These are phyloP conservation scores for Halophytophthora batemanensis DNA, from an alignment of 352 stramenopile species.

Conservation along the genomic window DNA sequence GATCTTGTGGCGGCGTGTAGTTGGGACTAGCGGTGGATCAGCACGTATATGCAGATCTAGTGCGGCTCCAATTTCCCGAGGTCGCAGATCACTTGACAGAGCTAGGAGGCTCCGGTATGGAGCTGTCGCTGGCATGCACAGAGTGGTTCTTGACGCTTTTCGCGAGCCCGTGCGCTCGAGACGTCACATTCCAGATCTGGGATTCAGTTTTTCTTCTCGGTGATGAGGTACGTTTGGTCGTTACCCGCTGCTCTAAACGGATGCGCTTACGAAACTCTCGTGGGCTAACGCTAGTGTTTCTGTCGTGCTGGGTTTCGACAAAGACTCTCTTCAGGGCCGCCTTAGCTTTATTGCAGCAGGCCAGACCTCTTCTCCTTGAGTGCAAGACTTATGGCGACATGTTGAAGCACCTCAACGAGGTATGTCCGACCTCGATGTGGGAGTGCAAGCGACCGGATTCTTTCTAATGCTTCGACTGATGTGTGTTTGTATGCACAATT, in stretches of 20 bases:
- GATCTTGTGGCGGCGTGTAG: conserved; percentile 24
- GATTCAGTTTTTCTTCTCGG: conserved; percentile 81
- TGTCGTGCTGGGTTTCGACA: background rate
- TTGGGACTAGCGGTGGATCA: conserved; percentile 84
- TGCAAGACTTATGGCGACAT: conserved; percentile 78
- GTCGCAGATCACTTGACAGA: conserved; percentile 58
- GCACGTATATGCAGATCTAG: conserved; percentile 85
- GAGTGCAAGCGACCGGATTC: background rate
- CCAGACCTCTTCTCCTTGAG: conserved; percentile 51
- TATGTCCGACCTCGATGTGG: conserved; percentile 11
- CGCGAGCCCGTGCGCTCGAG: conserved; percentile 67
- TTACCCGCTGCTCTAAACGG: background rate
- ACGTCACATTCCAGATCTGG: conserved; percentile 81
- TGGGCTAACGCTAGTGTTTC: conserved; percentile 5
- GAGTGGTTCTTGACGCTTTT: conserved; percentile 90
- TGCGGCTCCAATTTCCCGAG: conserved; percentile 69
- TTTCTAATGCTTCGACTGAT: background rate
- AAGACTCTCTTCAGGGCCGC: conserved; percentile 79
- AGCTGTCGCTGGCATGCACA: conserved; percentile 82
- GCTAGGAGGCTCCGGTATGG: conserved; percentile 80
- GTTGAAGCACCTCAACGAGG: conserved; percentile 77
- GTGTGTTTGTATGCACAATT: background rate
- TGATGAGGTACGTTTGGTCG: conserved; percentile 49
- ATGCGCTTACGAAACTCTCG: background rate
- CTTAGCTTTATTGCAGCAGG: conserved; percentile 67